These are phyloP conservation scores for Moesziomyces parantarcticus DNA, from an alignment of 1,284 basidiomycete species.

Conservation along the genomic window DNA sequence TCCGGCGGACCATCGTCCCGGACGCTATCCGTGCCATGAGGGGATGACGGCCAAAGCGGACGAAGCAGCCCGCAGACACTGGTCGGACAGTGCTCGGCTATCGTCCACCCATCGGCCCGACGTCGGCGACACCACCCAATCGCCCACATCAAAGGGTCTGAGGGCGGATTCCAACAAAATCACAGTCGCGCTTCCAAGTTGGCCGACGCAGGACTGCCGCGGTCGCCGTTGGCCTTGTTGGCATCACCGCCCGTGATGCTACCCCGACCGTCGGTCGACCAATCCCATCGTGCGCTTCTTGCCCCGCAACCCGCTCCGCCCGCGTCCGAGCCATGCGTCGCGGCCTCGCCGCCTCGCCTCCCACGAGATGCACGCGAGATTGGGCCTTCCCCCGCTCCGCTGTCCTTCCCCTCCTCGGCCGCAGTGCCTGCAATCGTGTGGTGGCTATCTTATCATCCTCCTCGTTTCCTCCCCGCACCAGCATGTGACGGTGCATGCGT, in stretches of 20 bases:
- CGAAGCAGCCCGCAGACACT: conserved; percentile 3
- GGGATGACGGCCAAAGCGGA: background rate
- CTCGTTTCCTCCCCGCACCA: background rate
- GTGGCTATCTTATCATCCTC: conserved; percentile 14
- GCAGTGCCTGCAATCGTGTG: background rate
- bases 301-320: background rate
- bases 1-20: too few relatives aligned
- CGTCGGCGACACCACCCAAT: conserved; percentile 16
- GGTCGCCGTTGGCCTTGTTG: too few relatives aligned
- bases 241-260: too few relatives aligned
- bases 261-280: background rate
- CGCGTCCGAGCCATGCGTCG: too few relatives aligned
- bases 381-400: background rate
- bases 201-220: too few relatives aligned
- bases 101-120: conserved; percentile 16
- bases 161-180: too few relatives aligned
- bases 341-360: too few relatives aligned
- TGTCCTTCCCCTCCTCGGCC: background rate
- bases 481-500: conserved; percentile 8
- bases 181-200: too few relatives aligned
- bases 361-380: too few relatives aligned
- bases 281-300: background rate
- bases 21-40: too few relatives aligned
- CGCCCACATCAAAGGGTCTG: too few relatives aligned
- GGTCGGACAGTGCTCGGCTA: conserved; percentile 29